phyloP scores from a whole-genome alignment of 495 filamentous ascomycete species.

The Acidiella bohemica region DNA sequence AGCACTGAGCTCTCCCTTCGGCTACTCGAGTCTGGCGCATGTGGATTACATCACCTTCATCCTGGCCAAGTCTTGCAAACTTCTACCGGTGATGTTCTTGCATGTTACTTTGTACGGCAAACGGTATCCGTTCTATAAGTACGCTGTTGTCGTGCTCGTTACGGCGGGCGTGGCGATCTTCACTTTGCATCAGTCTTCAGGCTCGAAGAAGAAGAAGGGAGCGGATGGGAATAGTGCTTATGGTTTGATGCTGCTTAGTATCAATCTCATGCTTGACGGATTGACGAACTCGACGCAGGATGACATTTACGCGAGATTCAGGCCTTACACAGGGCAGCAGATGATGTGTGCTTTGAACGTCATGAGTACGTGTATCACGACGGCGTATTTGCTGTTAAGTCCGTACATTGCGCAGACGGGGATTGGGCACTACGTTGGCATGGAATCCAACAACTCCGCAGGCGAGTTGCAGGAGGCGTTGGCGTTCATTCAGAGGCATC shows the following conservation, averaged over 20 bases:
- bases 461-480: conserved; percentile 69
- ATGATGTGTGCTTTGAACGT: conserved; percentile 99
- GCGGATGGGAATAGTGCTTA: conserved; percentile 45
- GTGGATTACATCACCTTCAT: conserved; percentile 99
- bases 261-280: conserved; percentile 91
- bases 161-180: conserved; percentile 90
- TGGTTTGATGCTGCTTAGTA: conserved; percentile 72
- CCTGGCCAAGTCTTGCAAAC: conserved; percentile 93
- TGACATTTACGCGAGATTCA: conserved; percentile 71
- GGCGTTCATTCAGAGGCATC: conserved; percentile 63
- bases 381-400: conserved; percentile 57
- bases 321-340: conserved; percentile 74
- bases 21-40: conserved; percentile 82
- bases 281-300: conserved; percentile 95
- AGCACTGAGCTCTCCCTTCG: conserved; percentile 83
- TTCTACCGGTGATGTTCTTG: conserved; percentile 93
- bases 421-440: conserved; percentile 50
- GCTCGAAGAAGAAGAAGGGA: conserved; percentile 48
- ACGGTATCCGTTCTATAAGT: conserved; percentile 90
- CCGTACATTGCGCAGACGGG: conserved; percentile 60
- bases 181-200: conserved; percentile 68
- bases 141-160: conserved; percentile 78
- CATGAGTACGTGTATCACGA: conserved; percentile 61
- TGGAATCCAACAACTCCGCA: conserved; percentile 44
- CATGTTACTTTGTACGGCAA: conserved; percentile 87